phyloP scores from a whole-genome alignment of 2,329 filamentous ascomycete species.

The Aureobasidium melanogenum region DNA sequence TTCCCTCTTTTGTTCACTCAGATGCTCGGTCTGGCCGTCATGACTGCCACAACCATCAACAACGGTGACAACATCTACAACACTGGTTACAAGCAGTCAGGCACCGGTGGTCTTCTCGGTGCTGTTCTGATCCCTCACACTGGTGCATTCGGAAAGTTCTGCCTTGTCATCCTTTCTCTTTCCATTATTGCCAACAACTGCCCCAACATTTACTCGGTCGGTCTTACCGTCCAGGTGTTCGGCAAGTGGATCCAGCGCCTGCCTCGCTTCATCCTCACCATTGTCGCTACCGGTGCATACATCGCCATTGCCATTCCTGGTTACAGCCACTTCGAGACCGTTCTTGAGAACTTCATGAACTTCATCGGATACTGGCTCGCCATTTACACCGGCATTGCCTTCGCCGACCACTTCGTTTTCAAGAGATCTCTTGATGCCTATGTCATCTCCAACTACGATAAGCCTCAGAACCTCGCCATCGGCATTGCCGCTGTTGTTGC shows the following conservation, averaged over 20 bases:
- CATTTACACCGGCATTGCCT: conserved; percentile 59
- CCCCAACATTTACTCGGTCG: conserved; percentile 53
- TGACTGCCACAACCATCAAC: conserved; percentile 53
- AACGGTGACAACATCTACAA: conserved; percentile 46
- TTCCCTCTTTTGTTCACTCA: conserved; percentile 65
- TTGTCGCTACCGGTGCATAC: conserved; percentile 53
- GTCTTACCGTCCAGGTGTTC: conserved; percentile 58
- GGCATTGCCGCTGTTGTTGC: conserved; percentile 55
- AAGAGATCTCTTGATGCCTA: conserved; percentile 54
- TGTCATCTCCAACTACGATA: conserved; percentile 48
- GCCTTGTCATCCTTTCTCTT: conserved; percentile 39
- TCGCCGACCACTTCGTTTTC: conserved; percentile 62
- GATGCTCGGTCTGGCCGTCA: conserved; percentile 62
- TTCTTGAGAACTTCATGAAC: conserved; percentile 56
- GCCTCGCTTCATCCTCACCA: conserved; percentile 60
- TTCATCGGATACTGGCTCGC: conserved; percentile 60
- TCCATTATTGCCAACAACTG: conserved; percentile 39
- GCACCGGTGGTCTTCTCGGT: conserved; percentile 58
- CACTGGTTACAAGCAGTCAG: conserved; percentile 46
- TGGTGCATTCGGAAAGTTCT: conserved; percentile 64
- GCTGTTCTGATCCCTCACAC: conserved; percentile 55
- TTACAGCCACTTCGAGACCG: conserved; percentile 54
- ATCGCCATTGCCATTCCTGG: conserved; percentile 63
- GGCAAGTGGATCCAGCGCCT: conserved; percentile 49
- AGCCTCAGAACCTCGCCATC: conserved; percentile 49